Evolutionary conservation across 257 asterid genomes (phyloP).

Genomic region (Lantana camara): DNA sequence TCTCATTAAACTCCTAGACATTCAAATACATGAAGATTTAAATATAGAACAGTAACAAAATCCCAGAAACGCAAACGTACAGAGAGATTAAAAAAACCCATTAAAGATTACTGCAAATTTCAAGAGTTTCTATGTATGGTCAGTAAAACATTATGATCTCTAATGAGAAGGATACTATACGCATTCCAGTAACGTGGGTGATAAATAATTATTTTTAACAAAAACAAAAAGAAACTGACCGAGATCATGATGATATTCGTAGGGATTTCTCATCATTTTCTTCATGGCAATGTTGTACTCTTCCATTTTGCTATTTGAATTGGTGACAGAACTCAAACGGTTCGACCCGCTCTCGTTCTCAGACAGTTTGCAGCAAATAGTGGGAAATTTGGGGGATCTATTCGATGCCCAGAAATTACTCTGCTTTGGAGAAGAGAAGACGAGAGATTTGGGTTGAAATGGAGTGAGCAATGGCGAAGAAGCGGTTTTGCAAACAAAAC

Average conservation of each 20-base stretch:
- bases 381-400: slow-evolving; percentile 28
- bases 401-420: slow-evolving; percentile 19
- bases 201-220: background rate
- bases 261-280: slow-evolving; percentile 93
- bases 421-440: slow-evolving; percentile 30
- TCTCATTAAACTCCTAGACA: slow-evolving; percentile 11
- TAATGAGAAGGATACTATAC: background rate
- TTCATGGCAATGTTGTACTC: slow-evolving; percentile 82
- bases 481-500: slow-evolving; percentile 5
- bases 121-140: background rate
- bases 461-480: slow-evolving; percentile 26
- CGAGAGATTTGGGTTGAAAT: slow-evolving; percentile 22
- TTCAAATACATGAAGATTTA: background rate
- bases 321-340: slow-evolving; percentile 22
- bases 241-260: slow-evolving; percentile 88
- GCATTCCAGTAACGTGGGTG: background rate
- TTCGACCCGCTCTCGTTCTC: slow-evolving; percentile 41
- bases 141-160: background rate
- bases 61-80: background rate
- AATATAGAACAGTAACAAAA: background rate
- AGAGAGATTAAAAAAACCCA: background rate
- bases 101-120: slow-evolving; percentile 4
- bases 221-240: slow-evolving; percentile 47
- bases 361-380: slow-evolving; percentile 47
- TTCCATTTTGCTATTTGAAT: slow-evolving; percentile 54